These are phyloP conservation scores for Cutaneotrichosporon mucoides DNA, from an alignment of 1,284 basidiomycete species.

Conservation along the genomic window DNA sequence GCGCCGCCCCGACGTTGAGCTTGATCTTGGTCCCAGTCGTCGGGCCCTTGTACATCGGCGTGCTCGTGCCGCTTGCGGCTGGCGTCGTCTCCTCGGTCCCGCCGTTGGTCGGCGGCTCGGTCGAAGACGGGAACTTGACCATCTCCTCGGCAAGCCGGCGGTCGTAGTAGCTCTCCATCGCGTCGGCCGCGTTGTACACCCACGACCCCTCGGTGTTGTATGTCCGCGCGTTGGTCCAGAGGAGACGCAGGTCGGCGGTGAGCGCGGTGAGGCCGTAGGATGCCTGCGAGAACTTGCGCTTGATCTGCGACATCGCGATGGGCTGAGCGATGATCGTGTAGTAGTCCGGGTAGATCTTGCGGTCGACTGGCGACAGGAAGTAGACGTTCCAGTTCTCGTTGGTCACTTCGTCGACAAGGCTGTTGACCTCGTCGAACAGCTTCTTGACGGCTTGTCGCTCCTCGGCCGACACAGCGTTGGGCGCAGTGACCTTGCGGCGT, in stretches of 20 bases:
- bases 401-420: slow-evolving; percentile 50
- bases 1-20: slow-evolving; percentile 30
- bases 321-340: slow-evolving; percentile 68
- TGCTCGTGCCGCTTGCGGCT: slow-evolving; percentile 37
- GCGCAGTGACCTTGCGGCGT: slow-evolving; percentile 34
- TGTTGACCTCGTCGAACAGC: slow-evolving; percentile 59
- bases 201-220: slow-evolving; percentile 70
- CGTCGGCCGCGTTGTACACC: slow-evolving; percentile 89
- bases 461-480: slow-evolving; percentile 9
- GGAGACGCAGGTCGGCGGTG: slow-evolving; percentile 73
- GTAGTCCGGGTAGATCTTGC: slow-evolving; percentile 86
- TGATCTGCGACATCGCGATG: slow-evolving; percentile 82
- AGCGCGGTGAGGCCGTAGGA: slow-evolving; percentile 74
- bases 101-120: background rate
- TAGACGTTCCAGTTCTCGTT: slow-evolving; percentile 76
- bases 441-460: slow-evolving; percentile 34
- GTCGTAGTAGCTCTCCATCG: slow-evolving; percentile 82
- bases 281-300: slow-evolving; percentile 69
- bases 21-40: slow-evolving; percentile 36
- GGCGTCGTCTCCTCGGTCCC: slow-evolving; percentile 22
- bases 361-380: slow-evolving; percentile 74
- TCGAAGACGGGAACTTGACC: slow-evolving; percentile 8
- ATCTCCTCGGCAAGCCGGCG: slow-evolving; percentile 50
- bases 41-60: slow-evolving; percentile 44
- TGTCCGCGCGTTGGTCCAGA: slow-evolving; percentile 88